A percentile compares a stretch with the other conserved stretches of the same genome.
These are phyloP conservation scores for Blastobotrys robertii DNA, from an alignment of 805 yeast species.

Conservation along the genomic window DNA sequence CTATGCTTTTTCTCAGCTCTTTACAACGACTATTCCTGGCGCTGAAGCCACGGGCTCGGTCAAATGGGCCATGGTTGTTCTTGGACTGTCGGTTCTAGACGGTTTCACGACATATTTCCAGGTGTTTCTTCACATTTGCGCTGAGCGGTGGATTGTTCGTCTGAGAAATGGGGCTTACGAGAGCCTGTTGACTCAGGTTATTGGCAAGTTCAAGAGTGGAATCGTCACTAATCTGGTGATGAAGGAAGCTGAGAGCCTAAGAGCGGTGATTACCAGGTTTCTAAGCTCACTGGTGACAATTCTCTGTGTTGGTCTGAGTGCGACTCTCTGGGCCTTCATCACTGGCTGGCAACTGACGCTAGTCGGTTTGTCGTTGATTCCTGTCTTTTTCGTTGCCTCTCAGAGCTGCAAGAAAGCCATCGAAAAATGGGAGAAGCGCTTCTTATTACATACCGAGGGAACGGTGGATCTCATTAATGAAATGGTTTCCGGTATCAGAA, in stretches of 20 bases:
- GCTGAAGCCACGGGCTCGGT: constrained; percentile 17
- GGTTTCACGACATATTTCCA: constrained; percentile 48
- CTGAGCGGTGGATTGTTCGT: constrained; percentile 58
- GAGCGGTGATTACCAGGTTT: constrained; percentile 55
- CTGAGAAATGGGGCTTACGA: constrained; percentile 43
- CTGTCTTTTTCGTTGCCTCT: constrained; percentile 47
- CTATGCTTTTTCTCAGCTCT: constrained; percentile 58
- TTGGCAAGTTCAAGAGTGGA: constrained; percentile 38
- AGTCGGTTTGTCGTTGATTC: constrained; percentile 70
- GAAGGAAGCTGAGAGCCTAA: constrained; percentile 74
- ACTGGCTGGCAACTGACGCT: constrained; percentile 82
- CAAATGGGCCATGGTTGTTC: constrained; percentile 61
- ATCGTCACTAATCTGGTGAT: constrained; percentile 57
- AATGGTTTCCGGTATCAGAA: constrained; percentile 46
- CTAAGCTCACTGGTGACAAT: constrained; percentile 46
- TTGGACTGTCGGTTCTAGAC: constrained; percentile 53
- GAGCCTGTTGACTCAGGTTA: constrained; percentile 38
- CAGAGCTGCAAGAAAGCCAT: constrained; percentile 41
- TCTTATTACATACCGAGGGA: constrained; percentile 34
- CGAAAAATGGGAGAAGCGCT: constrained; percentile 46
- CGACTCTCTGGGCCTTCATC: constrained; percentile 67
- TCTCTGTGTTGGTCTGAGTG: constrained; percentile 43
- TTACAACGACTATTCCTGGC: constrained; percentile 51
- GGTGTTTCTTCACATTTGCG: constrained; percentile 39
- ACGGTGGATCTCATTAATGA: constrained; percentile 33